Evolutionary conservation across 169 alveolate species (phyloP), one percentile per base, ranked within the genome.

Genomic region (Babesia divergens): DNA sequence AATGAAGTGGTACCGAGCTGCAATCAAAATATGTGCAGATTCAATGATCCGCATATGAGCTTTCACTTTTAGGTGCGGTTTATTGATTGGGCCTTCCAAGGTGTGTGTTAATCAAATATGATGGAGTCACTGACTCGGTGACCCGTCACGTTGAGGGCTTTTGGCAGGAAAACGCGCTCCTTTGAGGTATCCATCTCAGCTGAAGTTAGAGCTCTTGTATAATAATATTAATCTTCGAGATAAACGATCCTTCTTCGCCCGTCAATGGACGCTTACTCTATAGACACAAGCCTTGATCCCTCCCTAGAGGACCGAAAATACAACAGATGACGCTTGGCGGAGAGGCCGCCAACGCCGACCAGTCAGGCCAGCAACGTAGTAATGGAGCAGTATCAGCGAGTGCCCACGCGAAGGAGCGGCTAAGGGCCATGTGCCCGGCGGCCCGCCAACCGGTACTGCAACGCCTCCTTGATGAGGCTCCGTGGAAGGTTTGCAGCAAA

Each of bases 321-420:
- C 40, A 6, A 29, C 46, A 18, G 53, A 62, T 62, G 72, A 62
- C 72, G 59, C 59, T 31, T 62, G 72, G 56, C 6, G 59, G 37
- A 29, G 52, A 62, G 20, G 47, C 43, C 22, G 38, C 29, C 49
- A 58, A 24, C 6, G 54, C 59, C 60, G 3, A 46, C 4, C 72
- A 62, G 22, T 46, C 59, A n/a, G 72, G 72, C 47, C 56, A 62
- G 20, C 43, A 5, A 6, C 56, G 56, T 18, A 43, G 24, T 42
- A 34, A 47, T 44, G 72, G 14, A 8, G 35, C 26, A 13, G 18
- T 51, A 13, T 46, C 32, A n/a, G 29, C 22, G n/a, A 14, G n/a
- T 16, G 20, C 49, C 38, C 60, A 44, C 34, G 46, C 56, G 20
- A 62, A 47, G 59, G 72, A 62, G 20, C 0, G 72, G 37, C 40